phyloP scores from a whole-genome alignment of 495 filamentous ascomycete genomes.

The Aspergillus panamensis region DNA sequence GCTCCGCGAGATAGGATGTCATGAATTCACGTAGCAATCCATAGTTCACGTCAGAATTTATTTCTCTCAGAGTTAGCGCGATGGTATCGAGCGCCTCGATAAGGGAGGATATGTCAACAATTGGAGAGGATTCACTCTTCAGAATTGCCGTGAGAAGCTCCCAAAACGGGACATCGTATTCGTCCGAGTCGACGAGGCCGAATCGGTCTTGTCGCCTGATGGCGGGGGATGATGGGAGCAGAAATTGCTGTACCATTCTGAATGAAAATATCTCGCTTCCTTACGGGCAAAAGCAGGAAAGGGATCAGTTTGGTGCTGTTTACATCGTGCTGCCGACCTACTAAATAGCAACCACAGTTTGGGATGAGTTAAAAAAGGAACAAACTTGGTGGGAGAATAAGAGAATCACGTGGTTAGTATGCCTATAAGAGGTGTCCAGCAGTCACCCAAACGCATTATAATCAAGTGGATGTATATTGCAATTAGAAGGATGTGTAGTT shows the following conservation, averaged over 20 bases:
- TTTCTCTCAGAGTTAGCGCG: neutral
- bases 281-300: too few species aligned
- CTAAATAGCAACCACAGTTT: too few species aligned
- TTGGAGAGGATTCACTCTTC: neutral
- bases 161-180: conserved; percentile 5
- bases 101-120: neutral
- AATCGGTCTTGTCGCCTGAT: neutral
- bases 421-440: too few species aligned
- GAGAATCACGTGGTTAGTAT: too few species aligned
- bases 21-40: neutral
- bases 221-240: neutral
- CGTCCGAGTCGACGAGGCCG: neutral
- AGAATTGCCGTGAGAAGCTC: neutral
- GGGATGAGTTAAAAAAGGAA: too few species aligned
- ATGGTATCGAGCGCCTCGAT: neutral
- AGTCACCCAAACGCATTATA: too few species aligned
- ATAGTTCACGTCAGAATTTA: neutral
- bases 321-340: too few species aligned
- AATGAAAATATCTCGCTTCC: too few species aligned
- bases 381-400: too few species aligned
- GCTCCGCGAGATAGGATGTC: neutral
- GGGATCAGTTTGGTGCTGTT: too few species aligned
- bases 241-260: neutral
- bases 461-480: too few species aligned
- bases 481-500: too few species aligned